These are phyloP conservation scores for Ceratobasidium sp. DNA, from an alignment of 1,284 basidiomycete species.

Conservation along the genomic window DNA sequence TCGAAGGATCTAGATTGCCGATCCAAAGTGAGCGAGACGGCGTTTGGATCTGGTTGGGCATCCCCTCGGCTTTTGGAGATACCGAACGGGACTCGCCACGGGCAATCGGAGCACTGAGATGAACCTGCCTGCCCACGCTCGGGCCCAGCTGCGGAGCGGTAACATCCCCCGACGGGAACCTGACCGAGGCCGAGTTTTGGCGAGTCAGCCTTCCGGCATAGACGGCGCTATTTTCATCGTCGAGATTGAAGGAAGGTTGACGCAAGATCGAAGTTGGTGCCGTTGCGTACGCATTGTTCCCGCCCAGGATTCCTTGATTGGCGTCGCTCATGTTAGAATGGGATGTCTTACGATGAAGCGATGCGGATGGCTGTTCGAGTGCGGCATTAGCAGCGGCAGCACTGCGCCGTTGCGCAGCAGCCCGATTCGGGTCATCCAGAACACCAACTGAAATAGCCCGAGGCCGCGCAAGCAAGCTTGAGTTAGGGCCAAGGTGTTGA, in stretches of 20 bases:
- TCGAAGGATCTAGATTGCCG: conserved; percentile 93
- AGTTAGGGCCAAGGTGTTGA: conserved; percentile 67
- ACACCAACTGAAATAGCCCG: conserved; percentile 93
- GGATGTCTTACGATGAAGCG: conserved; percentile 42
- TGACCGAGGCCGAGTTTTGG: conserved; percentile 60
- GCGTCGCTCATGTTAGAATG: conserved; percentile 41
- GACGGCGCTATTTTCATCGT: conserved; percentile 45
- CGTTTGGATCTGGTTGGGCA: conserved; percentile 78
- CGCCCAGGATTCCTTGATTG: conserved; percentile 39
- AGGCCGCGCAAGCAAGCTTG: conserved; percentile 67
- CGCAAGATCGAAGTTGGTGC: conserved; percentile 42
- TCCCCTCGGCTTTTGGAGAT: conserved; percentile 80
- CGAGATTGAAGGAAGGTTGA: conserved; percentile 42
- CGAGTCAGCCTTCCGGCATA: conserved; percentile 42
- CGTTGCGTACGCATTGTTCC: conserved; percentile 17
- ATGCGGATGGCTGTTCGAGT: conserved; percentile 57
- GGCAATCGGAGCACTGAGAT: conserved; percentile 45
- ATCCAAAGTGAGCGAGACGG: conserved; percentile 98
- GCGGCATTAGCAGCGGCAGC: conserved; percentile 69
- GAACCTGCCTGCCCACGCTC: conserved; percentile 39
- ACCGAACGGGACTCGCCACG: conserved; percentile 64
- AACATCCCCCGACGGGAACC: conserved; percentile 74
- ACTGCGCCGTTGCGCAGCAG: conserved; percentile 71
- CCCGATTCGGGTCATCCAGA: conserved; percentile 78
- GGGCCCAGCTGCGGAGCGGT: conserved; percentile 25